Conservation (phyloP, 2,329 filamentous ascomycete genomes). For the Alternaria tenuissima region DNA sequence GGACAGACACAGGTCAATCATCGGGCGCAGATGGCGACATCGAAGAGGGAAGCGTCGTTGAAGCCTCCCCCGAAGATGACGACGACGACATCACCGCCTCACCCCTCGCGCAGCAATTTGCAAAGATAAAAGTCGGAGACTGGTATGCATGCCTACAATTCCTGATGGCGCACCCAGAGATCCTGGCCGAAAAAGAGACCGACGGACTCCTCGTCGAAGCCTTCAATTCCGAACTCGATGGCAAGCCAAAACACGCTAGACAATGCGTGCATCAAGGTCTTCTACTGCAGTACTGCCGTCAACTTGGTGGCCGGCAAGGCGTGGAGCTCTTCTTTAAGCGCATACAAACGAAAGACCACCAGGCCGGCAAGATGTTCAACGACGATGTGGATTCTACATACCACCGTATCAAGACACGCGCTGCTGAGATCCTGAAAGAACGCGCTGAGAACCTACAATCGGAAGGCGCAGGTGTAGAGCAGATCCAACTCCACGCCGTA, state of each 20-base stretch:
- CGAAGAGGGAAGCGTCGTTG: slow-evolving; percentile 61
- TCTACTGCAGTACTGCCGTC: slow-evolving; percentile 92
- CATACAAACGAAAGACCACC: slow-evolving; percentile 86
- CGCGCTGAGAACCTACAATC: slow-evolving; percentile 59
- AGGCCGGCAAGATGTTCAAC: slow-evolving; percentile 88
- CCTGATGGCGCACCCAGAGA: slow-evolving; percentile 77
- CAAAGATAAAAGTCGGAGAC: slow-evolving; percentile 76
- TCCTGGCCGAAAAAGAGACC: slow-evolving; percentile 85
- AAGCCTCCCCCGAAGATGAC: slow-evolving; percentile 39
- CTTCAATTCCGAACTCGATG: slow-evolving; percentile 85
- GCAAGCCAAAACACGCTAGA: slow-evolving; percentile 76
- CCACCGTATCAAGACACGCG: slow-evolving; percentile 77
- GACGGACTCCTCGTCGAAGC: slow-evolving; percentile 91
- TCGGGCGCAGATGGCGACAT: slow-evolving; percentile 69
- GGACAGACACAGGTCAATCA: slow-evolving; percentile 57
- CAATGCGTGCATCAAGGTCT: slow-evolving; percentile 94
- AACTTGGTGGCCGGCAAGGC: slow-evolving; percentile 86
- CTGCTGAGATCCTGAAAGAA: slow-evolving; percentile 74
- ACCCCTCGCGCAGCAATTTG: slow-evolving; percentile 80
- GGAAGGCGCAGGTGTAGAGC: slow-evolving; percentile 75
- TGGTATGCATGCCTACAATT: slow-evolving; percentile 78
- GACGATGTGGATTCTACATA: slow-evolving; percentile 94
- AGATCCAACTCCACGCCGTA: slow-evolving; percentile 96
- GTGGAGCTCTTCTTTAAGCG: slow-evolving; percentile 95
- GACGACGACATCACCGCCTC: slow-evolving; percentile 80